phyloP scores from a whole-genome alignment of 106 monocot species.

The Iris macrosiphon region DNA sequence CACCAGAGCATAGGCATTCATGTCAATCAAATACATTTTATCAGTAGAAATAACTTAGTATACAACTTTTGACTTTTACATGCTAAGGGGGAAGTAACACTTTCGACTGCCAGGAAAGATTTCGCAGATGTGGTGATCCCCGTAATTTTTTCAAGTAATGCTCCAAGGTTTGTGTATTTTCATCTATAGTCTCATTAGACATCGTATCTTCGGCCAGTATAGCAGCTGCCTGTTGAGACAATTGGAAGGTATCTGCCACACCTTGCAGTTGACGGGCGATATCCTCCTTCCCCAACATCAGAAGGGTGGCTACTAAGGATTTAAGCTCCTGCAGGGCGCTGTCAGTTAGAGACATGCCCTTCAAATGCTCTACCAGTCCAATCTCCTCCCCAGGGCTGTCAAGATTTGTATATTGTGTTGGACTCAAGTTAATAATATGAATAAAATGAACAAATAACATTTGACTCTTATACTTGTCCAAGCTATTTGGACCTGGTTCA shows the following conservation, averaged over 20 bases:
- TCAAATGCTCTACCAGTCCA: slow-evolving; percentile 80
- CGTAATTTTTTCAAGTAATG: slow-evolving; percentile 39
- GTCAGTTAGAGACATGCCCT: slow-evolving; percentile 49
- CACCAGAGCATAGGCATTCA: too few species aligned
- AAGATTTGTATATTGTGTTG: neutral
- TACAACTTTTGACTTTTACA: too few species aligned
- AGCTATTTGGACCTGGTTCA: neutral
- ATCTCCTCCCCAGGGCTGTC: slow-evolving; percentile 87
- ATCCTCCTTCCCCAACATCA: slow-evolving; percentile 65
- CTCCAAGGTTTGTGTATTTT: slow-evolving; percentile 58
- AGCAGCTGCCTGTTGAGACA: slow-evolving; percentile 63
- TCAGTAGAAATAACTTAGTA: too few species aligned
- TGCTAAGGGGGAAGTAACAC: slow-evolving; percentile 23
- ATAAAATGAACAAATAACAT: neutral
- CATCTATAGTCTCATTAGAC: slow-evolving; percentile 45
- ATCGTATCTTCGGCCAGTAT: slow-evolving; percentile 76
- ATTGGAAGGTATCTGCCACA: slow-evolving; percentile 40
- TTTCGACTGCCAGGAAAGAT: slow-evolving; percentile 34
- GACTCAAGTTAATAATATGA: neutral
- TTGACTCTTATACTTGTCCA: too few species aligned
- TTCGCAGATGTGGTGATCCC: neutral
- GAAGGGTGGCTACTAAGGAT: slow-evolving; percentile 38
- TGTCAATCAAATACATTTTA: too few species aligned
- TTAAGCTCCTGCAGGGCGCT: slow-evolving; percentile 47
- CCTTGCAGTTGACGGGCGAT: slow-evolving; percentile 60